Conservation (phyloP, 805 yeast genomes). For the Lachancea mirantina region DNA sequence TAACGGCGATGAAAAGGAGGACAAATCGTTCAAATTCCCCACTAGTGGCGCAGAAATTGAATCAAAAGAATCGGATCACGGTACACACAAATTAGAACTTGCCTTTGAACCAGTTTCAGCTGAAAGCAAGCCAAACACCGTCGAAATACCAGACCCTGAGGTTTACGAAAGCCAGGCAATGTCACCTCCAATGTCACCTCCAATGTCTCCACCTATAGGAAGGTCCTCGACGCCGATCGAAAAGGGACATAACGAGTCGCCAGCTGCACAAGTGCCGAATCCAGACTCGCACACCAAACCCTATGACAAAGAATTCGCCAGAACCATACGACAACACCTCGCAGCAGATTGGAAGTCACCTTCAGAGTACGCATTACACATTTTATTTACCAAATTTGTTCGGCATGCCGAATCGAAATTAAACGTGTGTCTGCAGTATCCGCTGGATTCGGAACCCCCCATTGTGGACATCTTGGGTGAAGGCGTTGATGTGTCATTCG, state of each 20-base stretch:
- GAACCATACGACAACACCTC: slow-evolving; percentile 31
- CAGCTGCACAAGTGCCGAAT: slow-evolving; percentile 3
- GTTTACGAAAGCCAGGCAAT: no score
- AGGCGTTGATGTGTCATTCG: slow-evolving; percentile 82
- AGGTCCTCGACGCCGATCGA: slow-evolving; percentile 6
- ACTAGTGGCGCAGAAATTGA: no score
- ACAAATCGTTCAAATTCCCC: slow-evolving; percentile 5
- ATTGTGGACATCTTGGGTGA: slow-evolving; percentile 71
- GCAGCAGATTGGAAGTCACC: slow-evolving; percentile 60
- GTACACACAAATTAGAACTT: no score
- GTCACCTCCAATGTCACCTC: no score
- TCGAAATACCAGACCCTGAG: no score
- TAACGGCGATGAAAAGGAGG: slow-evolving; percentile 2
- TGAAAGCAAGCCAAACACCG: no score
- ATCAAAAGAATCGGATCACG: no score
- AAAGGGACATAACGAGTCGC: not conserved
- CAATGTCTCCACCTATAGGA: slow-evolving; percentile 3
- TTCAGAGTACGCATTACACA: slow-evolving; percentile 88
- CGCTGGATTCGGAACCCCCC: slow-evolving; percentile 65
- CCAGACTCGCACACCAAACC: slow-evolving; percentile 11
- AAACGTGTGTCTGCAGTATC: slow-evolving; percentile 57
- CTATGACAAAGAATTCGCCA: slow-evolving; percentile 21
- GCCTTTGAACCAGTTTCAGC: no score
- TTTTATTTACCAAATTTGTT: slow-evolving; percentile 90
- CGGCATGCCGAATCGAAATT: slow-evolving; percentile 87